Conservation (phyloP, 306 rosid species). For the Prunus kanzakura region DNA sequence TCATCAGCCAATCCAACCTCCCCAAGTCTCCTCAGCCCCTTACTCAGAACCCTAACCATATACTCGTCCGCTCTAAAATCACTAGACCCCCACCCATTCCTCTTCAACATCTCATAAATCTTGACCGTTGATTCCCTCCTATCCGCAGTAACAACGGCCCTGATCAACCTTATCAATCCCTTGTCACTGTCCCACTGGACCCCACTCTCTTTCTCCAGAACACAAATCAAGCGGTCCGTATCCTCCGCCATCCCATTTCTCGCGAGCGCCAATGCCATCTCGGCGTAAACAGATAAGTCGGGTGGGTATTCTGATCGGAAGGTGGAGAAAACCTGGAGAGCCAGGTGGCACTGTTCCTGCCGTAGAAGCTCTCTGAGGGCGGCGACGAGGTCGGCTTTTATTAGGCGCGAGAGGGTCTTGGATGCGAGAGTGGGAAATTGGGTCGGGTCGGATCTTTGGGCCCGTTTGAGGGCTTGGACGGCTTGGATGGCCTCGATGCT, state of each 20-base stretch:
- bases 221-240: constrained; percentile 58
- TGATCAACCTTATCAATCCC: constrained; percentile 55
- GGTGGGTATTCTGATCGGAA: constrained; percentile 68
- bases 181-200: constrained; percentile 41
- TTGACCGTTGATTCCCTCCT: constrained; percentile 72
- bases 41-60: constrained; percentile 57
- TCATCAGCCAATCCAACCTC: constrained; percentile 45
- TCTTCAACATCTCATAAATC: constrained; percentile 68
- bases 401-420: constrained; percentile 60
- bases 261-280: constrained; percentile 44
- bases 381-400: constrained; percentile 75
- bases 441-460: constrained; percentile 49
- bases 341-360: constrained; percentile 64
- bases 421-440: constrained; percentile 30
- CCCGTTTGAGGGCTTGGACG: constrained; percentile 75
- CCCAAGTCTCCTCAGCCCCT: constrained; percentile 57
- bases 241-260: constrained; percentile 44
- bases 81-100: constrained; percentile 50
- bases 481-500: constrained; percentile 98
- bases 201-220: constrained; percentile 35
- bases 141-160: constrained; percentile 55
- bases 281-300: constrained; percentile 51
- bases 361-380: constrained; percentile 78
- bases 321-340: constrained; percentile 58
- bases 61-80: constrained; percentile 51